Conservation (phyloP, 768 basidiomycete species). For the Lanmaoa pseudosensibilis region DNA sequence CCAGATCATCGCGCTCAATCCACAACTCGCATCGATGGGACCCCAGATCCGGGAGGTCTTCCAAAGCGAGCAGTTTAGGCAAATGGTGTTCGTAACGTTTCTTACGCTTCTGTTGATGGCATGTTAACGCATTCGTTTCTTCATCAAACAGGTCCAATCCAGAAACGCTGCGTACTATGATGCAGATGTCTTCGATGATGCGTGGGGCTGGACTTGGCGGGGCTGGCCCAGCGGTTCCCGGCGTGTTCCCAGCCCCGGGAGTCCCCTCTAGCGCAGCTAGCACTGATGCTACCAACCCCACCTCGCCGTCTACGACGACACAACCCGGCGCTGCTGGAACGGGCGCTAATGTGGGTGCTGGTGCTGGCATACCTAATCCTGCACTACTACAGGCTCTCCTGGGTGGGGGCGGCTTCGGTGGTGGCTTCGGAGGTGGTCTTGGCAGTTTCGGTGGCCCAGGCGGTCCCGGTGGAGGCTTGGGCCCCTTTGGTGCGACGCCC, state of each 20-base stretch:
- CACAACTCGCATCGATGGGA: slow-evolving; percentile 71
- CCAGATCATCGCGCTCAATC: slow-evolving; percentile 79
- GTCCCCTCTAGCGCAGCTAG: slow-evolving; percentile 36
- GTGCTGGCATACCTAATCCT: slow-evolving; percentile 37
- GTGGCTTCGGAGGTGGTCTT: background rate
- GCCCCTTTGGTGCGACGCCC: slow-evolving; percentile 21
- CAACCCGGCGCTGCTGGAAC: slow-evolving; percentile 24
- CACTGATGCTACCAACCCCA: slow-evolving; percentile 24
- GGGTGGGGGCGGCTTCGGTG: background rate
- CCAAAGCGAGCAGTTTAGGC: slow-evolving; percentile 71
- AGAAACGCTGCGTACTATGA: slow-evolving; percentile 68
- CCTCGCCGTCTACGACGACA: slow-evolving; percentile 16
- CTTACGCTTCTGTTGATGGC: background rate
- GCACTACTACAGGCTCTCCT: slow-evolving; percentile 39
- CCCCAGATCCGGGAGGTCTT: slow-evolving; percentile 80
- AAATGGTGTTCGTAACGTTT: slow-evolving; percentile 59
- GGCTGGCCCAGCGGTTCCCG: slow-evolving; percentile 19
- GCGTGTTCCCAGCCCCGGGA: slow-evolving; percentile 63
- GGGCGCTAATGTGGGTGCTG: slow-evolving; percentile 17
- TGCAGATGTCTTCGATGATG: slow-evolving; percentile 60
- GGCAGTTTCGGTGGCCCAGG: slow-evolving; percentile 31
- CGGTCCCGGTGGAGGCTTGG: slow-evolving; percentile 30
- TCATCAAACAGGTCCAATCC: slow-evolving; percentile 66
- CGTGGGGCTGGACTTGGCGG: slow-evolving; percentile 39
- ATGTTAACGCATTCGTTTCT: background rate